phyloP scores from a whole-genome alignment of 306 rosid species.

The Trichosanthes cucumerina region DNA sequence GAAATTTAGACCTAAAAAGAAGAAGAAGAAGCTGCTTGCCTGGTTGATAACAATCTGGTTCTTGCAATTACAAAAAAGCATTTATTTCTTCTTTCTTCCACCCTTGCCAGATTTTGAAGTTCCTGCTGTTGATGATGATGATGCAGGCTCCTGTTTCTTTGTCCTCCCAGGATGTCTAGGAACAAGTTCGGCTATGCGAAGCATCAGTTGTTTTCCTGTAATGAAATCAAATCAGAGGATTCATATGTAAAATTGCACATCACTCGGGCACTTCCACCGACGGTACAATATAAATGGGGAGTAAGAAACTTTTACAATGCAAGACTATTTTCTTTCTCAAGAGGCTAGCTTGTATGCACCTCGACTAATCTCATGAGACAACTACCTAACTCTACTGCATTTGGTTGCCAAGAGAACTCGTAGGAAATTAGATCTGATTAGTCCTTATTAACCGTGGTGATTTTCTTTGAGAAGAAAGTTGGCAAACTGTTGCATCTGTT shows the following conservation, averaged over 20 bases:
- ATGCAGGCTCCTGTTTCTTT: conserved; percentile 1
- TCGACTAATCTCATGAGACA: no score
- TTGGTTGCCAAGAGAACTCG: no score
- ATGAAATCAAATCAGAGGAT: conserved; percentile 6
- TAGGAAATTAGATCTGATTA: no score
- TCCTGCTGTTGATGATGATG: background rate
- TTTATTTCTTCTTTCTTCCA: background rate
- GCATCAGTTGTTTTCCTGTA: conserved; percentile 74
- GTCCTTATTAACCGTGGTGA: background rate
- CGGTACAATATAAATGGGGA: background rate
- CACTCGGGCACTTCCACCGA: background rate
- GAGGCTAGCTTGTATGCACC: no score
- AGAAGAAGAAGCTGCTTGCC: background rate
- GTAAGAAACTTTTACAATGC: background rate
- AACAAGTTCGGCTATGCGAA: conserved; percentile 62
- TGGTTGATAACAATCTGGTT: background rate
- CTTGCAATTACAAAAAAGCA: background rate
- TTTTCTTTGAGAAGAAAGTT: background rate
- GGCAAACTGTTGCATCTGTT: background rate
- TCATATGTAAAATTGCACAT: background rate
- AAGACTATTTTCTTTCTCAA: no score
- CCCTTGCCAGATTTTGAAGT: conserved; percentile 9
- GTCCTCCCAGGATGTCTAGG: conserved; percentile 68
- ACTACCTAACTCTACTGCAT: no score
- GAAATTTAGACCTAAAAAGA: background rate